Percentiles rank a stretch among this genome's conserved stretches.
phyloP scores from a whole-genome alignment of 1,139 yeast species.

The Kurtzmaniella quercitrusa region DNA sequence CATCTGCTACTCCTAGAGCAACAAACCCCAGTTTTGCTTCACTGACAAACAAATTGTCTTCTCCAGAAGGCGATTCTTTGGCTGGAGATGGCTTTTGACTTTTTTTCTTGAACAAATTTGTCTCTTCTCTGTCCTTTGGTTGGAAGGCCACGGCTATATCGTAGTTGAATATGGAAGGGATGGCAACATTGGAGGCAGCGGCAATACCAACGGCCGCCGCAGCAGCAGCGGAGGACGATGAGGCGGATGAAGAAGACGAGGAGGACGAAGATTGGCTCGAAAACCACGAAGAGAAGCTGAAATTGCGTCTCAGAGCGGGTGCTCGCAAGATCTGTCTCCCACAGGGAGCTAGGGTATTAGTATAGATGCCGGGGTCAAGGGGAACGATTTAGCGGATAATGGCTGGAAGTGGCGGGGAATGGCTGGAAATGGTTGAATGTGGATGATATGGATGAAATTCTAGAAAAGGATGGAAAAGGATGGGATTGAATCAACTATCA shows the following conservation, averaged over 20 bases:
- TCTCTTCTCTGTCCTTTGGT: slow-evolving; percentile 59
- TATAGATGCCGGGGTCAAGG: background rate
- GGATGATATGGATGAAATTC: too few species aligned
- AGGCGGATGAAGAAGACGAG: slow-evolving; percentile 13
- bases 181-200: slow-evolving; percentile 13
- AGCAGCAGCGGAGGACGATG: slow-evolving; percentile 10
- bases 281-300: slow-evolving; percentile 6
- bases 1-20: slow-evolving; percentile 91
- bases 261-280: slow-evolving; percentile 1
- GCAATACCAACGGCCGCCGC: slow-evolving; percentile 15
- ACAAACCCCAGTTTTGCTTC: slow-evolving; percentile 42
- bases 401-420: too few species aligned
- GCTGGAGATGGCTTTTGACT: slow-evolving; percentile 29
- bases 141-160: slow-evolving; percentile 66
- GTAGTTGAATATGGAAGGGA: slow-evolving; percentile 33
- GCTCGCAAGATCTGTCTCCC: slow-evolving; percentile 2
- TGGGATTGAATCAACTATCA: too few species aligned
- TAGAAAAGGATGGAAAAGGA: too few species aligned
- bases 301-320: slow-evolving; percentile 4
- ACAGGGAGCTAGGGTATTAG: slow-evolving; percentile 2
- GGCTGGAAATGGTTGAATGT: too few species aligned
- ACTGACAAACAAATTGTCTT: slow-evolving; percentile 74
- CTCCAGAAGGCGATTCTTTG: slow-evolving; percentile 66
- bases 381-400: too few species aligned
- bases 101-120: slow-evolving; percentile 37